Conservation (phyloP, 169 alveolate species). For the Blepharisma undulans region DNA sequence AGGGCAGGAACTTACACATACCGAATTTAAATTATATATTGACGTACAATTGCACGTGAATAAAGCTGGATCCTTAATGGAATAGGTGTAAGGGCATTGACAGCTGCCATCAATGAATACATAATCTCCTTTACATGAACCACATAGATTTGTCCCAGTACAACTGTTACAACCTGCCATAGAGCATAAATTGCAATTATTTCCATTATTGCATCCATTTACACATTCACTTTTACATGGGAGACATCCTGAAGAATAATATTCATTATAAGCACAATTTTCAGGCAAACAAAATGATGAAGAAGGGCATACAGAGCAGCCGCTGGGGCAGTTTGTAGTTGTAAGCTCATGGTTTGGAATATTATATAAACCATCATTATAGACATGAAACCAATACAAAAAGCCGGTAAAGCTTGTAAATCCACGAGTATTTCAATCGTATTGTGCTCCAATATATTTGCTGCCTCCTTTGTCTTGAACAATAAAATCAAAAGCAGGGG, state of each 20-base stretch:
- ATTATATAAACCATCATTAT: background rate
- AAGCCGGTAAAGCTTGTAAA: background rate
- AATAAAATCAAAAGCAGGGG: background rate
- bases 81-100: background rate
- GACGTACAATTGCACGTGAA: background rate
- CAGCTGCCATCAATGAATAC: background rate
- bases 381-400: background rate
- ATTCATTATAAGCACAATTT: background rate
- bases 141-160: background rate
- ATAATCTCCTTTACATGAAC: background rate
- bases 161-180: background rate
- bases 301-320: background rate
- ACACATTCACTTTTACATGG: background rate
- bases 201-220: background rate
- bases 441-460: background rate
- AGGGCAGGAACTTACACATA: slow-evolving; percentile 16
- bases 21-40: background rate
- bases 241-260: background rate
- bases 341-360: background rate
- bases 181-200: slow-evolving; percentile 1
- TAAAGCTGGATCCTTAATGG: background rate
- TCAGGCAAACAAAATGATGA: background rate
- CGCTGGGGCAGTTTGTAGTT: background rate
- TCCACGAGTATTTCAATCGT: background rate
- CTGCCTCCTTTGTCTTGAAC: background rate